Conservation (phyloP, 78 protist species). For the Monocercomonoides exilis region DNA sequence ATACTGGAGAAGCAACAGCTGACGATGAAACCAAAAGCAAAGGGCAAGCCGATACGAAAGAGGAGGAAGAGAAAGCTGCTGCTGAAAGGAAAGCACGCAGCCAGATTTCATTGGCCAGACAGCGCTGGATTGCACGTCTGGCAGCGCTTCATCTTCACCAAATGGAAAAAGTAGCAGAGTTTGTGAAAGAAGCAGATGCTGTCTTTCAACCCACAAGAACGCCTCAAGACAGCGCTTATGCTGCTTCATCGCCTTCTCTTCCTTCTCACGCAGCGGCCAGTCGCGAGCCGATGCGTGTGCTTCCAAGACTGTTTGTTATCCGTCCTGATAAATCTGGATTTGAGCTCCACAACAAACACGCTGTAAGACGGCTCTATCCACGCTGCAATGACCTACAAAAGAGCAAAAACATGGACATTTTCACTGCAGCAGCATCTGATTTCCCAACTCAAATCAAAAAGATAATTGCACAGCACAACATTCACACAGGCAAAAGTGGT, state of each 20-base stretch:
- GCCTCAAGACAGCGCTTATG: not conserved
- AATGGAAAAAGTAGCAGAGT: too few species aligned
- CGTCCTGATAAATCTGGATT: not conserved
- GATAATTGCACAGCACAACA: not conserved
- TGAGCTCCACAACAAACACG: not conserved
- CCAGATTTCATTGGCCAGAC: not conserved
- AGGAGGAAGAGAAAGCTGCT: too few species aligned
- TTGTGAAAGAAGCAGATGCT: too few species aligned
- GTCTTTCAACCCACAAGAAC: too few species aligned
- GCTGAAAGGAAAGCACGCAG: too few species aligned
- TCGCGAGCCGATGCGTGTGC: not conserved
- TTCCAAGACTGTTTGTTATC: not conserved
- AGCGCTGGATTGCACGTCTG: not conserved
- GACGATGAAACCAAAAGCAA: not conserved
- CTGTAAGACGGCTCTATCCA: not conserved
- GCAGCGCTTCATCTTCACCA: not conserved
- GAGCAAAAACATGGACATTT: not conserved
- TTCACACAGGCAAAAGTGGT: not conserved
- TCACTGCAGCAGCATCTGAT: not conserved
- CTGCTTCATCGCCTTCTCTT: not conserved
- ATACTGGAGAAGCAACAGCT: not conserved
- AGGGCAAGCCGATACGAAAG: too few species aligned
- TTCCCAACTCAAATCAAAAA: not conserved
- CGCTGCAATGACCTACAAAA: not conserved
- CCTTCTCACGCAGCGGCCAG: not conserved